Percentiles rank a stretch among this genome's conserved stretches.
These are phyloP conservation scores for Venturia oleaginea DNA, from an alignment of 2,329 filamentous ascomycete genomes.

Conservation along the genomic window DNA sequence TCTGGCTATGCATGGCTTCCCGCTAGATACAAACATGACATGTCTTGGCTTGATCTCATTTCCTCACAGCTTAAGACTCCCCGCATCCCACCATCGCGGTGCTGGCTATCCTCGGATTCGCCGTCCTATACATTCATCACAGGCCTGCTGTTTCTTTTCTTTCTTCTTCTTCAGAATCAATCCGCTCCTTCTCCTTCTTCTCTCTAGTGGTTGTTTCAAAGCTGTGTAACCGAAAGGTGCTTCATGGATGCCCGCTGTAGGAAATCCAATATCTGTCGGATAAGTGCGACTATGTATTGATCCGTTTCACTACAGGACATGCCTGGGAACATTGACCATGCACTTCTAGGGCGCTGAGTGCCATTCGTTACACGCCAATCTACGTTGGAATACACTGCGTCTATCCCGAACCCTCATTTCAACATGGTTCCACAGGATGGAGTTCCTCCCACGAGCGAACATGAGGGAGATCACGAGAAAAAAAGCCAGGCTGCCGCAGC, in stretches of 20 bases:
- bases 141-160: background rate
- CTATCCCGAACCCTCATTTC: constrained; percentile 1
- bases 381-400: background rate
- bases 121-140: background rate
- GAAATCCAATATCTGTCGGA: background rate
- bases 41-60: background rate
- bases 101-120: background rate
- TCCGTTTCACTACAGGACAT: background rate
- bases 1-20: constrained; percentile 7
- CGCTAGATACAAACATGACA: constrained; percentile 2
- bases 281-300: background rate
- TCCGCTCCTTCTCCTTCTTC: background rate
- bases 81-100: background rate
- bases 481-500: constrained; percentile 10
- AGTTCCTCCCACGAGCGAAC: background rate
- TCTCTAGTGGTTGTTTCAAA: background rate
- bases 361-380: constrained; percentile 3
- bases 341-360: background rate
- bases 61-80: constrained; percentile 7
- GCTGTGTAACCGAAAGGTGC: background rate
- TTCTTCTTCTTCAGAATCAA: background rate
- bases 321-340: constrained; percentile 3
- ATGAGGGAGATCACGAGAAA: background rate
- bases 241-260: constrained; percentile 5
- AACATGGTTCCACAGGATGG: constrained; percentile 9